A percentile compares a stretch with the other conserved stretches of the same genome.
phyloP scores from a whole-genome alignment of 2,329 filamentous ascomycete genomes.

The Phyllosticta paracitricarpa region DNA sequence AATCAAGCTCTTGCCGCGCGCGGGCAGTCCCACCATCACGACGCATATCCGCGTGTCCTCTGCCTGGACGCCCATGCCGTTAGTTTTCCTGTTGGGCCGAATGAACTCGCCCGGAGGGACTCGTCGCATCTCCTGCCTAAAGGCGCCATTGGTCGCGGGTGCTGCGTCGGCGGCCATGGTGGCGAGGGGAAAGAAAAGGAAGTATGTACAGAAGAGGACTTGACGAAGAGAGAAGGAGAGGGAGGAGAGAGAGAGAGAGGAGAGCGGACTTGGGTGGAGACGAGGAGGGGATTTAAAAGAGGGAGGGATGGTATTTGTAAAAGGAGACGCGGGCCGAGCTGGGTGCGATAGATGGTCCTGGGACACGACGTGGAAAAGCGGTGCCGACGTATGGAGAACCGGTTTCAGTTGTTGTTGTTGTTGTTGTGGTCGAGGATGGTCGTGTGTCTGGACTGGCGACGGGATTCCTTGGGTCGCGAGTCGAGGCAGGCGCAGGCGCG shows the following conservation, averaged over 20 bases:
- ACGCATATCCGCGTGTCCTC: constrained; percentile 97
- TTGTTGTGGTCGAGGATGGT: constrained; percentile 1
- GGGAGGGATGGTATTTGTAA: constrained; percentile 6
- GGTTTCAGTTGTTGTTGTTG: neutral
- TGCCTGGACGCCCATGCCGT: constrained; percentile 68
- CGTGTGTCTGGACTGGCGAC: neutral
- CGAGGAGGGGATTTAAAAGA: constrained; percentile 1
- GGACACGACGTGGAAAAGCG: constrained; percentile 3
- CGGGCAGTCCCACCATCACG: constrained; percentile 95
- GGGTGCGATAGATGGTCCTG: constrained; percentile 10
- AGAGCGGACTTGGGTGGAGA: constrained; percentile 1
- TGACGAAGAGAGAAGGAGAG: neutral
- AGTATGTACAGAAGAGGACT: constrained; percentile 14
- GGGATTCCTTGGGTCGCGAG: neutral
- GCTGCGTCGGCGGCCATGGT: constrained; percentile 15
- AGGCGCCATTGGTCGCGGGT: constrained; percentile 24
- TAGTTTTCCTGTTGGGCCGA: constrained; percentile 36
- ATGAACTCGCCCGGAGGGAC: constrained; percentile 35
- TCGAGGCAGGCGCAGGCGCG: neutral
- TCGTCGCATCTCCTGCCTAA: constrained; percentile 29
- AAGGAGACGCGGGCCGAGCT: constrained; percentile 9
- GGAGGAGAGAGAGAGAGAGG: neutral
- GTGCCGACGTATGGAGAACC: neutral
- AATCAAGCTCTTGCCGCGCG: constrained; percentile 93
- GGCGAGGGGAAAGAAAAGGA: constrained; percentile 11